Evolutionary conservation across 805 yeast species (phyloP).

Genomic region (Suhomyces emberorum): DNA sequence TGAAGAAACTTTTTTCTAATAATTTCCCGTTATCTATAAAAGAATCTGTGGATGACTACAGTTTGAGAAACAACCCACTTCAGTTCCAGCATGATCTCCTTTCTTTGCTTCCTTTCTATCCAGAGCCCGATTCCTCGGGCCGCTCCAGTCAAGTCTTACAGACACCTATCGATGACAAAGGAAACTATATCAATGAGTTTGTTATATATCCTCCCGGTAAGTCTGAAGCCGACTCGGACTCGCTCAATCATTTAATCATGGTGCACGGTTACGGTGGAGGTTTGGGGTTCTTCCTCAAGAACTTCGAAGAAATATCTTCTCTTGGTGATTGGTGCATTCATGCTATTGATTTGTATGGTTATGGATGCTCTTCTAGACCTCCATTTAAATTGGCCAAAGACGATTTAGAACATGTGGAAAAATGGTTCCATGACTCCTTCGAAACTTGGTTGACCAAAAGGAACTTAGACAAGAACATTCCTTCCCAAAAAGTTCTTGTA

Average conservation of each 20-base stretch:
- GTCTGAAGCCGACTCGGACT: constrained; percentile 12
- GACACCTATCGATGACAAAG: constrained; percentile 27
- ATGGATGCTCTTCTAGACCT: constrained; percentile 86
- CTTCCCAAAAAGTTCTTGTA: constrained; percentile 43
- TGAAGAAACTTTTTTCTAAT: constrained; percentile 48
- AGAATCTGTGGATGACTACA: constrained; percentile 55
- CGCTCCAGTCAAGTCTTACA: constrained; percentile 30
- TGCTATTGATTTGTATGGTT: constrained; percentile 85
- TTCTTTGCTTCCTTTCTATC: constrained; percentile 45
- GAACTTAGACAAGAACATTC: constrained; percentile 27
- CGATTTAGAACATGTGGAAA: constrained; percentile 50
- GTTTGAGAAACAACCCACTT: constrained; percentile 34
- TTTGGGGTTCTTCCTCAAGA: constrained; percentile 42
- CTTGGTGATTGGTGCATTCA: constrained; percentile 66
- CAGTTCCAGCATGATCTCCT: constrained; percentile 47
- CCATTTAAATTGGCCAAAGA: constrained; percentile 47
- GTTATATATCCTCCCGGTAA: constrained; percentile 33
- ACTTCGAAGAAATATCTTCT: constrained; percentile 25
- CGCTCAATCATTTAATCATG: constrained; percentile 39
- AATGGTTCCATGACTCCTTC: constrained; percentile 63
- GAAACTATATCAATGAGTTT: constrained; percentile 38
- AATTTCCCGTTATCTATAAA: constrained; percentile 55
- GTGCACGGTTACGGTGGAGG: constrained; percentile 47
- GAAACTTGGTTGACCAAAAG: constrained; percentile 58
- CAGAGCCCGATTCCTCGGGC: constrained; percentile 29